Evolutionary conservation across 495 filamentous ascomycete genomes (phyloP), one percentile per base, ranked within the genome.

Genomic region (Trichoderma asperelloides): DNA sequence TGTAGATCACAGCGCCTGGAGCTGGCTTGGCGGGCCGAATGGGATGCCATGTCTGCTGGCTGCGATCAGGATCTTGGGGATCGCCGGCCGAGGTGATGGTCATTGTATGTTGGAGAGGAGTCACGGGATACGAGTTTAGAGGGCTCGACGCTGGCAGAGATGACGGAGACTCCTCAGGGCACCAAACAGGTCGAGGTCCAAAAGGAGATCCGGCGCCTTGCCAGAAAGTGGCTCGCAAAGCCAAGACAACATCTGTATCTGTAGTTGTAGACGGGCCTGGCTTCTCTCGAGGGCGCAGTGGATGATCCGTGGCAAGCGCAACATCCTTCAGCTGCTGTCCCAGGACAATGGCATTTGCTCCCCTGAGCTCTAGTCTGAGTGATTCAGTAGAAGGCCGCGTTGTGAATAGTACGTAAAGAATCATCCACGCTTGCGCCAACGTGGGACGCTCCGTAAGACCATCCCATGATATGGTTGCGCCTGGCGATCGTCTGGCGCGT

Each of bases 171-270:
- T 74, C 66, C 62, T 72, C 72, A 11, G 80, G 79, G 1, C 77
- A 76, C 87, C 87, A 90, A 62, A 81, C 84, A 6, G 86, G 83
- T 18, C 86, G 87, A 11, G 86, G 73, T 33, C 87, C 87, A 30
- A 86, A 79, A 33, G 87, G 87, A 1, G 86, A 88, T 28, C 78
- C 87, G 30, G 87, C 87, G 49, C 87, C 87, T 70, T 90, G 87
- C 87, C 87, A 90, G 78, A 90, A 90, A 13, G 86, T 78, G 63
- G 75, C 72, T 66, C 82, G 78, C 43, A 80, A 73, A 55, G 82
- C 65, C 23, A 83, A 68, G 25, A 84, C 47, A 49, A 72, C 40
- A 27, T 67, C 69, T 1, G 55, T 9, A 55, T 62, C 21, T 33
- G 43, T 51, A 8, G 60, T 37, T 47, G 27, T 45, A 45, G 69